Base-by-base conservation (phyloP, 306 rosid species). In the Cicer arietinum region DNA sequence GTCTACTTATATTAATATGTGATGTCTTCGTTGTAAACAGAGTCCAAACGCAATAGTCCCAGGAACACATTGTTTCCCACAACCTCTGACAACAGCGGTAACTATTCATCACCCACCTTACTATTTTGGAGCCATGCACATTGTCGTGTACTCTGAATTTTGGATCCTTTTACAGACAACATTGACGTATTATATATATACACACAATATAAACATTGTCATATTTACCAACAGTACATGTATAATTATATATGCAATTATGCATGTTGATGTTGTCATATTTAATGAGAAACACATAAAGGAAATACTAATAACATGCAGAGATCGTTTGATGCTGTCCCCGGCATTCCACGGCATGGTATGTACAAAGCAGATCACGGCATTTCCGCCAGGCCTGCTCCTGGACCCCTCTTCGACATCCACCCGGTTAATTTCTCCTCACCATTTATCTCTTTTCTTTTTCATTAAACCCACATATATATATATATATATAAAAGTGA, bases 11-110 rank as follows among this genome's bases (percentile, higher is more conserved):
- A 20, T 1, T 22, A 22, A 25, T 25, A 25, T 67, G 8, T 64
- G 8, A 11, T 25, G 4, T 51, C 61, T 56, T 41, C 41, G 0
- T 66, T 70, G 71, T 45, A 53, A 46, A 78, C 82, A 93, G 98
- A 87, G 70, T 73, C 85, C 89, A 13, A 86, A 82, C 25, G 76
- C 77, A 39, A 67, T 76, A 57, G 76, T 89, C 57, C 80, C 88
- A 80, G 92, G 90, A 83, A 79, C 94, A 50, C 87, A 83, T 6
- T 85, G 82, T 61, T 93, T 88, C 51, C 87, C 91, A 51, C 91
- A 83, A 46, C 84, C 89, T 69, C 83, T 88, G 69, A 63, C 88
- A 48, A 41, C 88, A 39, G 51, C 87, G 82, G 88, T 92, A 86
- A 84, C 63, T 60, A 61, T 16, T 73, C 68, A 43, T 20, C 6